Base-by-base conservation (phyloP, 495 filamentous ascomycete species). In the Penicillium salamii region DNA sequence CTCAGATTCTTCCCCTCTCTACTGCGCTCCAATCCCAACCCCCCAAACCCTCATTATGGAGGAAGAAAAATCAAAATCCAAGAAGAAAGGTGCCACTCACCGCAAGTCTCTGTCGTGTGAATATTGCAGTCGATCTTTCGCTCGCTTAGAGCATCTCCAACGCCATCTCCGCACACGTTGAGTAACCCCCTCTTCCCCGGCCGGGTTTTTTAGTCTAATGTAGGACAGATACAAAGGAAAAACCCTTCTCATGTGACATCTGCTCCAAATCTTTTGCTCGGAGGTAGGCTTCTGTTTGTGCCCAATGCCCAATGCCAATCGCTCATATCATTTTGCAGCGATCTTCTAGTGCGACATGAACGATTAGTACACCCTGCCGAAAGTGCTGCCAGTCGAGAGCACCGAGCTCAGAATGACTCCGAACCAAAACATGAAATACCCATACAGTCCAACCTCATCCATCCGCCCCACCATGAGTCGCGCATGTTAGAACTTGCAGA, bases 321-420 rank as follows among this genome's bases (percentile, higher is more conserved):
- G 62, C 64, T 73, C 48, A 69, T 57, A 52, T 35, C 20, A 28
- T 42, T 43, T 59, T 39, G 53, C 55, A 86, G 85, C 62, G 84
- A 87, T 65, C 77, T 86, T 36, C 76, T 88, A 61, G 81, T 85
- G 60, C 81, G 84, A 59, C 84, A 88, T 75, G 81, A 86, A 67
- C 85, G 84, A 69, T 77, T 87, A 68, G 83, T 86, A 55, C 84
- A 88, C 67, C 78, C 83, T 56, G 80, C 81, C 58, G 82, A 86
- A 54, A 63, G 58, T 41, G 71, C 73, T 33, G 65, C 66, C 39
- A 63, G 67, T 67, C 71, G 71, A 51, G 71, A 74, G 50, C 63
- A 74, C 48, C 73, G 71, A 19, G 61, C 55, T 11, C 63, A 70
- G 11, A 58, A 63, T 34, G 52, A 54, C 7, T 45, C 33, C 21